These are phyloP conservation scores for Candida adriatica DNA, from an alignment of 805 yeast genomes.

Conservation along the genomic window DNA sequence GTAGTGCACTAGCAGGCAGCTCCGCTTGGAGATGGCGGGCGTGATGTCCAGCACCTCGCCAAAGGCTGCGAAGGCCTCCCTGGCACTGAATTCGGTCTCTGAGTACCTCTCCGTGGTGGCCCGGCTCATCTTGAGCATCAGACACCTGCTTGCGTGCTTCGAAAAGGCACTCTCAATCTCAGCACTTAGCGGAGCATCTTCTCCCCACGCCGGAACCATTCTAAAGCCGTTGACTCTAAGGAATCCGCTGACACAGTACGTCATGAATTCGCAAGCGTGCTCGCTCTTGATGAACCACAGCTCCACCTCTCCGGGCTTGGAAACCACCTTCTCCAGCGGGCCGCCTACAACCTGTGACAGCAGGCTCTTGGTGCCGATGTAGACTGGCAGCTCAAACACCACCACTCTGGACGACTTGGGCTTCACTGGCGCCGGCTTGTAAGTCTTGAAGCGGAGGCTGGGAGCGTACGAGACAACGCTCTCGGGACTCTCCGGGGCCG, in stretches of 20 bases:
- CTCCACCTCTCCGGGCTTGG: constrained; percentile 25
- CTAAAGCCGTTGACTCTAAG: constrained; percentile 54
- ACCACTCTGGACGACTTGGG: constrained; percentile 24
- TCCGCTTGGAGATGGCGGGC: constrained; percentile 60
- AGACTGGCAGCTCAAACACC: constrained; percentile 32
- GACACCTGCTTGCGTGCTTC: constrained; percentile 48
- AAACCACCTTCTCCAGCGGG: constrained; percentile 47
- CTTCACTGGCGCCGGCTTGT: neutral
- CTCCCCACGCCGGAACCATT: constrained; percentile 41
- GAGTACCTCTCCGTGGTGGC: neutral
- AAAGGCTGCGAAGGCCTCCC: constrained; percentile 43
- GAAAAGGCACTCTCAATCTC: constrained; percentile 3
- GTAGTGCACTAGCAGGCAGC: constrained; percentile 56
- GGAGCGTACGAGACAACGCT: neutral
- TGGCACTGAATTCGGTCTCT: constrained; percentile 33
- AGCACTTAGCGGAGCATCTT: constrained; percentile 3
- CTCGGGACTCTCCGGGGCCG: neutral
- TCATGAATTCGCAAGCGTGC: constrained; percentile 48
- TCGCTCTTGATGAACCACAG: constrained; percentile 45
- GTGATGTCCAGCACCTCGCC: constrained; percentile 57
- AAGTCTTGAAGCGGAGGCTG: neutral
- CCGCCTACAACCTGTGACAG: constrained; percentile 62
- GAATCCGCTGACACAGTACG: constrained; percentile 43
- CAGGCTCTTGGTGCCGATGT: constrained; percentile 42
- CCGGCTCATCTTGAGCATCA: constrained; percentile 35